Base-by-base conservation (phyloP, 495 filamentous ascomycete species). In the Talaromyces adpressus region DNA sequence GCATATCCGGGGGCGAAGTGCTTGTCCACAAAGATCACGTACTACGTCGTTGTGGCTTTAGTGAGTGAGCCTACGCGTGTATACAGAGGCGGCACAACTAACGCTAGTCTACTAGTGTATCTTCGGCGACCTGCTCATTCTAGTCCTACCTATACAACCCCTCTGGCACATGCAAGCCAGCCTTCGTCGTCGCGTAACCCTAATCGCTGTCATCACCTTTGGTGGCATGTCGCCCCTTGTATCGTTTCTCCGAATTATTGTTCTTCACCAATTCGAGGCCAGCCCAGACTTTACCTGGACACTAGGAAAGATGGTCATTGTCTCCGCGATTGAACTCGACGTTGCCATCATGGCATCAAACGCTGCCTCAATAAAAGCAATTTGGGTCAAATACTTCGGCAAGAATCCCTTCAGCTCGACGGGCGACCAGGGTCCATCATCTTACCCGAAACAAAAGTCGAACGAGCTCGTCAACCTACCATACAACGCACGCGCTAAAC, bases 281-380 rank as follows among this genome's bases (percentile, higher is more conserved):
- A 53, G 51, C 12, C 51, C 51, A 53, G 51, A 53, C 22, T 53
- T 53, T 53, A 53, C 51, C 9, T 53, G 51, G 51, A 53, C 51
- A 23, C 11, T 53, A 9, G 51, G 51, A 12, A 53, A 53, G 20
- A 53, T 53, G 51, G 20, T 53, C 18, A 53, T 53, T 53, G 51
- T 53, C 6, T 53, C 51, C 23, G 51, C 51, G 20, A 53, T 53
- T 23, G 51, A 53, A 27, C 23, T 53, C 18, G 51, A 53, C 51
- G 51, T 53, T 25, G 51, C 51, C 23, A 53, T 53, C 12, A 53
- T 53, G 20, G 51, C 51, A 53, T 22, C 51, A 25, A 53, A 53
- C 20, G 51, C 51, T 4, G 51, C 51, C 23, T 53, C 51, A 16
- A 22, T 53, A 22, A 53, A 53, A 53, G 51, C 51, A 6, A 23